Evolutionary conservation across 345 rosid species (phyloP), one percentile per base, ranked within the genome.

Genomic region (Linum trigynum): DNA sequence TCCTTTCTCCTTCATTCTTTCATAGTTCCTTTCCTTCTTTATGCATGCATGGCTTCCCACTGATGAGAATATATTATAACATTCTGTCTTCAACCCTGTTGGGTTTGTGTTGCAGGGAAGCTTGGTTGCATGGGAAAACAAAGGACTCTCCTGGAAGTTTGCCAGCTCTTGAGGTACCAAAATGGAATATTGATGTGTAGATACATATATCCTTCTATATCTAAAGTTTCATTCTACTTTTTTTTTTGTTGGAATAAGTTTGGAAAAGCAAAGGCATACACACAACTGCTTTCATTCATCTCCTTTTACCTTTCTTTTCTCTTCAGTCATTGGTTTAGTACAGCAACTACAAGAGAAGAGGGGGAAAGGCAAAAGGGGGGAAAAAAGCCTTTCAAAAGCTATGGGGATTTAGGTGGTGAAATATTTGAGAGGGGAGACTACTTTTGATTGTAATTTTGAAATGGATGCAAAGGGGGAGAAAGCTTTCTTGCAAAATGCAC

Each of bases 51-150:
- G 82, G 84, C 80, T 77, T 7, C 75, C 78, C 79, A 81, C 83
- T 73, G 75, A 80, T 73, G 59, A 51, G 73, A 80, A 74, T 66
- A 77, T 84, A 15, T 48, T 48, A 48, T 48, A 23, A 23, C 45
- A 4, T 41, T 8, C 9, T 41, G 1, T 76, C 80, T 77, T 78
- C 78, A 72, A 48, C 60, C 72, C 61, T 75, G 68, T 75, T 72
- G 77, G 76, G 68, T 71, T 81, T 72, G 9, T 12, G 63, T 74
- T 74, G 75, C 92, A 94, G 96, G 83, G 95, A 90, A 79, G 89
- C 88, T 81, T 90, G 92, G 92, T 75, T 94, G 86, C 87, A 86
- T 84, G 91, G 82, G 71, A 88, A 82, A 78, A 64, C 81, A 66
- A 84, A 83, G 80, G 86, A 87, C 73, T 80, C 83, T 66, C 68